Evolutionary conservation across 2,329 filamentous ascomycete species (phyloP).

Genomic region (Thelonectria olida): DNA sequence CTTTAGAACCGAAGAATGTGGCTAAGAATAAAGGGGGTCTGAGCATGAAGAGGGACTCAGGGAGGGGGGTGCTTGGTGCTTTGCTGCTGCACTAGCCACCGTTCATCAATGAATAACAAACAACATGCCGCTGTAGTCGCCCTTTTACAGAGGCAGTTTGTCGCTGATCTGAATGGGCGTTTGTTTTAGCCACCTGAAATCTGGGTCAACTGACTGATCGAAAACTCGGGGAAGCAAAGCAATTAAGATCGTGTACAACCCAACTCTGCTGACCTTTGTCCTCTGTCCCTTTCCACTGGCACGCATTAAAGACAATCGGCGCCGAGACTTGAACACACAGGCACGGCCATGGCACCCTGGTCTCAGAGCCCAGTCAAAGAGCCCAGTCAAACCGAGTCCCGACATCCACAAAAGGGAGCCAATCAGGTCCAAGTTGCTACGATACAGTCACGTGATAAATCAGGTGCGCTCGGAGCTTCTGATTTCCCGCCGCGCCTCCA

Average conservation of each 20-base stretch:
- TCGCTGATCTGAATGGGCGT: background rate
- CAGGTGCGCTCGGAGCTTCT: background rate
- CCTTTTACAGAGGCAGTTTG: background rate
- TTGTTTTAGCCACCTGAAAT: background rate
- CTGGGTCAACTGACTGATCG: background rate
- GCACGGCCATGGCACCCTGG: conserved; percentile 24
- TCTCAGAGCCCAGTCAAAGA: background rate
- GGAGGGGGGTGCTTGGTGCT: background rate
- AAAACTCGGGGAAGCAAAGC: background rate
- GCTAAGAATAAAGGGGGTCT: conserved; percentile 2
- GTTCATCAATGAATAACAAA: conserved; percentile 28
- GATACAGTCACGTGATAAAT: conserved; percentile 19
- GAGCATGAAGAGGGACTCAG: background rate
- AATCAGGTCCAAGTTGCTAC: conserved; percentile 4
- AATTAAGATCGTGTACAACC: background rate
- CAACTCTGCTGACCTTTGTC: background rate
- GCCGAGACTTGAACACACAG: conserved; percentile 13
- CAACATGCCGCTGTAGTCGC: background rate
- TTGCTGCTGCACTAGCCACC: conserved; percentile 34
- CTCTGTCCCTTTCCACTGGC: background rate
- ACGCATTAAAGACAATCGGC: conserved; percentile 9
- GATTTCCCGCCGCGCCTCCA: conserved; percentile 34
- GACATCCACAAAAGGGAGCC: conserved; percentile 24
- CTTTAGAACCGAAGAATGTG: conserved; percentile 15
- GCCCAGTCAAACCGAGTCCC: background rate